phyloP scores from a whole-genome alignment of 257 asterid species.

The Przewalskia tangutica region DNA sequence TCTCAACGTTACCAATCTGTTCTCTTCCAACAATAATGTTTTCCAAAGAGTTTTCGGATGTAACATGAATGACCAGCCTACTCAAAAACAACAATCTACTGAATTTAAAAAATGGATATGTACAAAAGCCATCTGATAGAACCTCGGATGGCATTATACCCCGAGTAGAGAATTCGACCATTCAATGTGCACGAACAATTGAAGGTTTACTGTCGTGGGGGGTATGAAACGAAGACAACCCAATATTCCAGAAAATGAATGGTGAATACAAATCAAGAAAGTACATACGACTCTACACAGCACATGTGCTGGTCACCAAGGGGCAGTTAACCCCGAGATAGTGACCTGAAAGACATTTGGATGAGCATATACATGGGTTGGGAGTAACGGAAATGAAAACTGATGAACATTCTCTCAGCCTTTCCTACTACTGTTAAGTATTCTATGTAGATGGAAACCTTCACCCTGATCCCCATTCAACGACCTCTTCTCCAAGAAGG shows the following conservation, averaged over 20 bases:
- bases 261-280: not conserved
- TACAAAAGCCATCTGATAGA: not conserved
- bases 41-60: not conserved
- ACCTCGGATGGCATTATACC: not conserved
- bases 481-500: slow-evolving; percentile 66
- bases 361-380: slow-evolving; percentile 14
- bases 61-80: not conserved
- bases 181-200: not conserved
- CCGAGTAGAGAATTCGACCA: not conserved
- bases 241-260: not conserved
- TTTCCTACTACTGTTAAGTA: slow-evolving; percentile 45
- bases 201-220: not conserved
- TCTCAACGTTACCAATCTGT: not conserved
- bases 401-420: slow-evolving; percentile 1
- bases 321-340: not conserved
- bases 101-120: not conserved
- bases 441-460: slow-evolving; percentile 54
- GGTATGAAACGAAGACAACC: not conserved
- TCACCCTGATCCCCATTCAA: slow-evolving; percentile 81
- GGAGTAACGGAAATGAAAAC: not conserved
- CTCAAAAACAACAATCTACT: not conserved
- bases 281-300: slow-evolving; percentile 1
- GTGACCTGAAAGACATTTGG: not conserved
- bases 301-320: not conserved
- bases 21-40: not conserved